Percentiles rank a stretch among this genome's conserved stretches.
phyloP scores from a whole-genome alignment of 2,329 filamentous ascomycete genomes.

The Arthrobotrys sinensis region DNA sequence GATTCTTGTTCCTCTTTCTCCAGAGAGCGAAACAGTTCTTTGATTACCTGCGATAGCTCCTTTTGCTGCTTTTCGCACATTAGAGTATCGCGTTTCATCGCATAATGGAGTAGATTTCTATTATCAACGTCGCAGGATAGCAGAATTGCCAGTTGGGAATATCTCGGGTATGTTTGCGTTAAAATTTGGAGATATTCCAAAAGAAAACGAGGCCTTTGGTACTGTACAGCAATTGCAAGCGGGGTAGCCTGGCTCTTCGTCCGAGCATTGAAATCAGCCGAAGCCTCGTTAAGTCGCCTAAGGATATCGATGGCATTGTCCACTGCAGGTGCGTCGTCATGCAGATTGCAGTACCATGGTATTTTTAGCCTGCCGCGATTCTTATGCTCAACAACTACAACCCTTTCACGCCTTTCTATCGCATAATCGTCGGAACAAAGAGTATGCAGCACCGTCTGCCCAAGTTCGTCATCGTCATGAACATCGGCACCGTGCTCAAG shows the following conservation, averaged over 20 bases:
- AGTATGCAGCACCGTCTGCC: constrained; percentile 4
- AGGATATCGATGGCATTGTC: neutral
- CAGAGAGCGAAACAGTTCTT: neutral
- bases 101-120: constrained; percentile 4
- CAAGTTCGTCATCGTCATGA: constrained; percentile 25
- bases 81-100: neutral
- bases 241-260: neutral
- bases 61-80: neutral
- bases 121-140: neutral
- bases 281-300: neutral
- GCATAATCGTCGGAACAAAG: neutral
- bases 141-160: neutral
- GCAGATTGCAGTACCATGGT: too few relatives aligned
- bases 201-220: neutral
- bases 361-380: too few relatives aligned
- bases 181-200: neutral
- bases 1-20: neutral
- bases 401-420: too few relatives aligned
- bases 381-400: too few relatives aligned
- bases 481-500: constrained; percentile 10
- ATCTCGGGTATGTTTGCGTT: neutral
- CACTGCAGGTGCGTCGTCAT: too few relatives aligned
- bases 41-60: neutral
- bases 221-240: neutral
- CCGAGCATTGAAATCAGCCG: neutral